Evolutionary conservation across 306 rosid species (phyloP).

Genomic region (Lathyrus oleraceus): DNA sequence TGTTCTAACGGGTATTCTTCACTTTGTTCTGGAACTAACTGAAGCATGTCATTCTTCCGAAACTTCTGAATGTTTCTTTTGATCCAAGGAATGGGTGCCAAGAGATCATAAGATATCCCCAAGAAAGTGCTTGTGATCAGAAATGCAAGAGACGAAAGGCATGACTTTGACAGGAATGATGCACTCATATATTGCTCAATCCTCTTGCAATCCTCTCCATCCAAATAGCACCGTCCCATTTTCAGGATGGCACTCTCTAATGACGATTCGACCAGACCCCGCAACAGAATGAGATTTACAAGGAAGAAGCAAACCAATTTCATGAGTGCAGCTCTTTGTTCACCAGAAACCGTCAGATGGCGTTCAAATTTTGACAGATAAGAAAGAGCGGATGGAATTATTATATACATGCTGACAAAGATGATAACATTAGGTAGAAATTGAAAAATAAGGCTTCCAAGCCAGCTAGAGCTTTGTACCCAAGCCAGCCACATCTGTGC

Average conservation of each 20-base stretch:
- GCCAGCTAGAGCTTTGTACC: constrained; percentile 94
- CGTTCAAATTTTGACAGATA: constrained; percentile 90
- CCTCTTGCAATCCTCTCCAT: constrained; percentile 95
- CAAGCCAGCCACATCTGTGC: constrained; percentile 89
- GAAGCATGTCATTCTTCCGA: constrained; percentile 94
- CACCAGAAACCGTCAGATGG: constrained; percentile 93
- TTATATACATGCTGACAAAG: constrained; percentile 88
- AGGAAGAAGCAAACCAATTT: constrained; percentile 98
- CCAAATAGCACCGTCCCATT: constrained; percentile 95
- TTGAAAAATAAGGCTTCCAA: constrained; percentile 85
- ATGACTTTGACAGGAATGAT: constrained; percentile 83
- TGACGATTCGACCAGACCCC: constrained; percentile 87
- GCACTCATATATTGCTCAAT: constrained; percentile 97
- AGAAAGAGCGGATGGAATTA: constrained; percentile 88
- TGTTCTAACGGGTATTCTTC: constrained; percentile 79
- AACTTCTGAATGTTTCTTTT: constrained; percentile 74
- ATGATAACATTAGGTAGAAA: constrained; percentile 88
- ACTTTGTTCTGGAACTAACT: constrained; percentile 83
- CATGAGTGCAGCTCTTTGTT: constrained; percentile 86
- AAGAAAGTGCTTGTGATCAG: constrained; percentile 86
- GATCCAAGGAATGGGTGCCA: constrained; percentile 97
- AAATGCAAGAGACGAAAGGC: constrained; percentile 96
- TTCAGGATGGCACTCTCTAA: constrained; percentile 73
- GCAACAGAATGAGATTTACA: constrained; percentile 86
- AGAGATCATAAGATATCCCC: constrained; percentile 91